A percentile compares a stretch with the other conserved stretches of the same genome.
phyloP scores from a whole-genome alignment of 2,329 filamentous ascomycete genomes.

The Fusarium begoniae region DNA sequence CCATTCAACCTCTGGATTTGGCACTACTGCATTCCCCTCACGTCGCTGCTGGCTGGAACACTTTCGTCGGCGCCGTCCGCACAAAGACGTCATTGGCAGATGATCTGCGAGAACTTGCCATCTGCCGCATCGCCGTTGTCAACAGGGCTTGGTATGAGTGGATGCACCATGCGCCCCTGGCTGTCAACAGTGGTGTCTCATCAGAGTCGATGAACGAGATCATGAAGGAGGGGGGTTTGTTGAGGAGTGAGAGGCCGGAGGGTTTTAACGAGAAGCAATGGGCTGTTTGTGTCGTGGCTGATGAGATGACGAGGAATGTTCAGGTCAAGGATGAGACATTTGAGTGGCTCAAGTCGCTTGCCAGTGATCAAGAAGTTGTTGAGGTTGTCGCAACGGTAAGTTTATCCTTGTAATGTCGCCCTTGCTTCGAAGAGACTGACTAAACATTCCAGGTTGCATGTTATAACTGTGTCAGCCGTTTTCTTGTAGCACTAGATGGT shows the following conservation, averaged over 20 bases:
- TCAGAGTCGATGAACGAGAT: not conserved
- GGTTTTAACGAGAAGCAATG: not conserved
- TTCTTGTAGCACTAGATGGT: not conserved
- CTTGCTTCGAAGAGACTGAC: not conserved
- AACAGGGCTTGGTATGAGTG: conserved; percentile 2
- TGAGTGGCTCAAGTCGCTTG: not conserved
- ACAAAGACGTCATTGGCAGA: not conserved
- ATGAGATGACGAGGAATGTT: not conserved
- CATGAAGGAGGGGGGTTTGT: not conserved
- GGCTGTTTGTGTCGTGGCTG: not conserved
- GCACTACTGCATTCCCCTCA: not conserved
- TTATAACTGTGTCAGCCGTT: conserved; percentile 1
- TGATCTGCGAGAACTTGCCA: not conserved
- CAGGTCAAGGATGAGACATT: not conserved
- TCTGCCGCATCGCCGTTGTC: not conserved
- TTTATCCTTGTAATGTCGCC: accelerated
- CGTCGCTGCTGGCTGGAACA: not conserved
- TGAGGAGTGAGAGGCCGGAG: not conserved
- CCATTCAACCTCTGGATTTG: not conserved
- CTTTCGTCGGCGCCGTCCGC: not conserved
- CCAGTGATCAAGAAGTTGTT: not conserved
- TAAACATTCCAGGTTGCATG: not conserved
- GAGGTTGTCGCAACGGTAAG: not conserved
- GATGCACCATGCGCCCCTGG: not conserved
- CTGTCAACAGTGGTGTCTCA: not conserved